phyloP scores from a whole-genome alignment of 805 yeast genomes.

The Ogataea nakhonphanomensis region DNA sequence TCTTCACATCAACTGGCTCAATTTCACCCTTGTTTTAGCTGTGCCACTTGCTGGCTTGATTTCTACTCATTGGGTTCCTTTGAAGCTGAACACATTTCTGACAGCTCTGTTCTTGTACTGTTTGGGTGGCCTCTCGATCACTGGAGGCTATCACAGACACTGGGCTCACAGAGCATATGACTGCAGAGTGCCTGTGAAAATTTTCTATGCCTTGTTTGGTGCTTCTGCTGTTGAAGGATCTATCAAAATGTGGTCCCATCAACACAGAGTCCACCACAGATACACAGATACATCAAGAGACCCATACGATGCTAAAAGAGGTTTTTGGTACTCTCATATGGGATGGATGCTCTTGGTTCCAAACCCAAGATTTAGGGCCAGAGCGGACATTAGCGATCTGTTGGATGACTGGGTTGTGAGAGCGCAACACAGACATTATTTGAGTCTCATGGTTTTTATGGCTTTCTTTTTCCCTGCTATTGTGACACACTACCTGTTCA shows the following conservation, averaged over 20 bases:
- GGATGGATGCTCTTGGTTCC: conserved; percentile 84
- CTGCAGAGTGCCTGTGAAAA: conserved; percentile 56
- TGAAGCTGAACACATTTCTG: conserved; percentile 44
- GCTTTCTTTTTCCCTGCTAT: conserved; percentile 62
- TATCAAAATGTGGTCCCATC: conserved; percentile 86
- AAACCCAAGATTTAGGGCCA: conserved; percentile 76
- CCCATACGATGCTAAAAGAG: conserved; percentile 82
- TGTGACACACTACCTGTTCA: conserved; percentile 51
- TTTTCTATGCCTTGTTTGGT: conserved; percentile 73
- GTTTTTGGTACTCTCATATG: conserved; percentile 80
- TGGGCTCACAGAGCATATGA: conserved; percentile 75
- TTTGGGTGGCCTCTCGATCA: conserved; percentile 69
- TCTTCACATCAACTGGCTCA: conserved; percentile 75
- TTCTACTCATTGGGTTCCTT: conserved; percentile 44
- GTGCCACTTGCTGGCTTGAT: conserved; percentile 56
- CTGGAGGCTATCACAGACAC: conserved; percentile 81
- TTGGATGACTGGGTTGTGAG: conserved; percentile 75
- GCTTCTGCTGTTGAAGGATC: conserved; percentile 84
- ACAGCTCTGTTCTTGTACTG: conserved; percentile 51
- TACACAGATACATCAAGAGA: conserved; percentile 81
- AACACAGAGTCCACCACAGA: conserved; percentile 83
- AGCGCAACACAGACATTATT: conserved; percentile 78
- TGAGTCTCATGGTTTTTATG: conserved; percentile 55
- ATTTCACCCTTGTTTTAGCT: conserved; percentile 58
- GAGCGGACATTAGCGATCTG: conserved; percentile 79